Conservation (phyloP, 2,329 filamentous ascomycete species). For the Hypoxylon sp. region DNA sequence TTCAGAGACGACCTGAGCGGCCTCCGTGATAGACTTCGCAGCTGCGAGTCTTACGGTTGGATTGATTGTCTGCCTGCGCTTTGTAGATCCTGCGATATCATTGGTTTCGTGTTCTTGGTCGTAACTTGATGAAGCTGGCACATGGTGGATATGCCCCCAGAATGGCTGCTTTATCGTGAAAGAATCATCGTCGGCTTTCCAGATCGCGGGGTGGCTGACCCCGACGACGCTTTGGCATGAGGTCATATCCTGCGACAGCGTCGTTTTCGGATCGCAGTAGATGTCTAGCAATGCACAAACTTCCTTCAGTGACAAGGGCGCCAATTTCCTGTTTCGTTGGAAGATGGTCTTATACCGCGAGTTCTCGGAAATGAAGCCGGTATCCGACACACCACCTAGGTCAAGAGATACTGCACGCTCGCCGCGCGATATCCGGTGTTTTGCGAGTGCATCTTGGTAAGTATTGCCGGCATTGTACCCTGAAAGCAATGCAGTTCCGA, state of each 20-base stretch:
- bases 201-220: not conserved
- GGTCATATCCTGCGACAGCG: not conserved
- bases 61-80: not conserved
- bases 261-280: not conserved
- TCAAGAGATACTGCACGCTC: constrained; percentile 34
- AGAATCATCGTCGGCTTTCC: not conserved
- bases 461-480: constrained; percentile 58
- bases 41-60: not conserved
- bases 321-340: not conserved
- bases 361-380: not conserved
- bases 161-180: not conserved
- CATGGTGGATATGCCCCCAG: not conserved
- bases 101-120: not conserved
- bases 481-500: constrained; percentile 54
- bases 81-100: not conserved
- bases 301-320: not conserved
- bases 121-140: not conserved
- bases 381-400: not conserved
- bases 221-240: not conserved
- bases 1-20: constrained; percentile 8
- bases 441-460: constrained; percentile 57
- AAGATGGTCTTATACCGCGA: not conserved
- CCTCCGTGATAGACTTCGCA: constrained; percentile 1
- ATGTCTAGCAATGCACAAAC: not conserved
- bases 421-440: constrained; percentile 49